These are phyloP conservation scores for Cordyceps tenuipes DNA, from an alignment of 2,329 filamentous ascomycete species.

Conservation along the genomic window DNA sequence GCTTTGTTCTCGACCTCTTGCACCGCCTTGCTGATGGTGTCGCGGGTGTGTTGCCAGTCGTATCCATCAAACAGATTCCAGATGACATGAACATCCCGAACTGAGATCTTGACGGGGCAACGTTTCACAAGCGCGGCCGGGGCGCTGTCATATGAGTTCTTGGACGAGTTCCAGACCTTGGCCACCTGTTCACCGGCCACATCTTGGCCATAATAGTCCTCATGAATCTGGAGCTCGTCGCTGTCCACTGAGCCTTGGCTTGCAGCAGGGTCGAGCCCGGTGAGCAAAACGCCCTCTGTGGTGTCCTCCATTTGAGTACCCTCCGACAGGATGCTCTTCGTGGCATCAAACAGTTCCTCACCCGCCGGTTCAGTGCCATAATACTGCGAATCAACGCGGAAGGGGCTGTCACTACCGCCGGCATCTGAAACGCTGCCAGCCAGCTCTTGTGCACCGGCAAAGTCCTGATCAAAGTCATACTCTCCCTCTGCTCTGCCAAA, in stretches of 20 bases:
- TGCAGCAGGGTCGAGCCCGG: constrained; percentile 21
- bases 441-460: constrained; percentile 44
- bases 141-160: constrained; percentile 63
- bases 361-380: constrained; percentile 35
- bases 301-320: constrained; percentile 27
- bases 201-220: constrained; percentile 65
- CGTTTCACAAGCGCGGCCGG: constrained; percentile 52
- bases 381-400: constrained; percentile 37
- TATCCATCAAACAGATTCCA: constrained; percentile 99
- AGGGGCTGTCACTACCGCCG: constrained; percentile 25
- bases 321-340: constrained; percentile 25
- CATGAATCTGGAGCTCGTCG: constrained; percentile 61
- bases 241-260: constrained; percentile 41
- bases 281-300: constrained; percentile 28
- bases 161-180: constrained; percentile 71
- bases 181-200: constrained; percentile 56
- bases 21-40: constrained; percentile 79
- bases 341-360: constrained; percentile 42
- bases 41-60: constrained; percentile 84
- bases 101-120: constrained; percentile 66
- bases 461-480: constrained; percentile 56
- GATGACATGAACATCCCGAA: constrained; percentile 85
- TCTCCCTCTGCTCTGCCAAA: constrained; percentile 56
- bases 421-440: constrained; percentile 29
- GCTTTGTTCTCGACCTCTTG: constrained; percentile 79